Evolutionary conservation across 1,284 basidiomycete species (phyloP).

Genomic region (Calocybe gambosa): DNA sequence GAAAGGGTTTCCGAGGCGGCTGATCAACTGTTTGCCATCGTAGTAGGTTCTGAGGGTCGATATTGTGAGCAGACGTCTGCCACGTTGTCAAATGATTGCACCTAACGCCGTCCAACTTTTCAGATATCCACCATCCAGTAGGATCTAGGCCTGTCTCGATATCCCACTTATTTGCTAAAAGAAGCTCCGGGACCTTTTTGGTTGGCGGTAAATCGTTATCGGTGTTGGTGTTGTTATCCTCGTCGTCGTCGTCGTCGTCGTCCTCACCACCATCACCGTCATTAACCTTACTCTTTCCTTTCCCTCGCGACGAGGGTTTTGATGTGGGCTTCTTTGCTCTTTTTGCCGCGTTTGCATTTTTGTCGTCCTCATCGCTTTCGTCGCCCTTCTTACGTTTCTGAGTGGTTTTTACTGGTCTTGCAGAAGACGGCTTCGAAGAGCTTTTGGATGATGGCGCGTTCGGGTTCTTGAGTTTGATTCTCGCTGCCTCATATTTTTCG

Average conservation of each 20-base stretch:
- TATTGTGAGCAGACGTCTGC: not conserved
- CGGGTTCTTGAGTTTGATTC: slow-evolving; percentile 43
- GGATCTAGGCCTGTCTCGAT: slow-evolving; percentile 50
- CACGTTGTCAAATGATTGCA: slow-evolving; percentile 18
- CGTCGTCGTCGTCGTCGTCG: slow-evolving; percentile 20
- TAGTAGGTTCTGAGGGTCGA: slow-evolving; percentile 43
- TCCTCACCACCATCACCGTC: not conserved
- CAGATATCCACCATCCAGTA: slow-evolving; percentile 62
- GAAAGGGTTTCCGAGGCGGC: slow-evolving; percentile 56
- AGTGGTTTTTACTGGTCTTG: slow-evolving; percentile 23
- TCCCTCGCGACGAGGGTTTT: slow-evolving; percentile 19
- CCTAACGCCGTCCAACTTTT: slow-evolving; percentile 58
- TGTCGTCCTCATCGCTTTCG: slow-evolving; percentile 19
- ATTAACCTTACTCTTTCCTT: slow-evolving; percentile 17
- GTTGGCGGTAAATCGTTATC: slow-evolving; percentile 18
- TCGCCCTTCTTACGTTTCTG: slow-evolving; percentile 20
- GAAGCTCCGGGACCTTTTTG: slow-evolving; percentile 35
- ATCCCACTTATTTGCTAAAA: slow-evolving; percentile 60
- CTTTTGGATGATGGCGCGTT: slow-evolving; percentile 29
- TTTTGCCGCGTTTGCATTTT: slow-evolving; percentile 14
- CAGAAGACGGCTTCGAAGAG: slow-evolving; percentile 19
- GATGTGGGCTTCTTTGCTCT: slow-evolving; percentile 17
- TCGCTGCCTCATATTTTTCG: slow-evolving; percentile 49
- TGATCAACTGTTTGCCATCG: slow-evolving; percentile 52
- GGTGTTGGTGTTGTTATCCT: slow-evolving; percentile 24